Base-by-base conservation (phyloP, 306 rosid species). In the Gastrolobium villosum region DNA sequence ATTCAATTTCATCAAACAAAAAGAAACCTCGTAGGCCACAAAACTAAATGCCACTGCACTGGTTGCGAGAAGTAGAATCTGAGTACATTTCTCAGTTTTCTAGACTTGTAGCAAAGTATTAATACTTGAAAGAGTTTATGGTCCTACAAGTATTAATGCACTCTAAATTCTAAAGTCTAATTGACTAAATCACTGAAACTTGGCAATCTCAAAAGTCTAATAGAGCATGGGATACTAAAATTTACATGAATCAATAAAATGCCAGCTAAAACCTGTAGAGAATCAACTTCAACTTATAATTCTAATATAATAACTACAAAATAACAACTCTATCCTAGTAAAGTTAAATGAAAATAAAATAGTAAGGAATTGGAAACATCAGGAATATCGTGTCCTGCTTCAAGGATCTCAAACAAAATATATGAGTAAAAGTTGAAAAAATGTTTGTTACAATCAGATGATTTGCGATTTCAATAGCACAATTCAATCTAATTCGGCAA, bases 371-470 rank as follows among this genome's bases (percentile, higher is more conserved):
- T n/a, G 70, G 5, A 8, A 70, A 61, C 31, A 76, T 13, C 56
- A 73, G 1, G 79, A 55, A 67, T 10, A 78, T 10, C 31, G 30
- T 15, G 57, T 34, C 49, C 56, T 4, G 2, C 46, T 41, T 39
- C 73, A 79, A 67, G 64, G 32, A 55, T 74, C 60, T 62, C 63
- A 59, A 30, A 13, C 65, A 62, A 62, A 67, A 74, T 55, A 61
- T 3, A 15, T 50, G 53, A 75, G n/a, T 15, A 64, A 20, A 20
- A 20, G 0, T 20, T 20, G 26, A 20, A 20, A 20, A 20, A 20
- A 20, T 20, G 26, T 0, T 20, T 20, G 26, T 20, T 20, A 20
- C 26, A 20, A 20, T 20, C 26, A 20, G 26, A 20, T 20, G 26
- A 20, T 20, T 20, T 1, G 26, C 26, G 26, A 20, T 20, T 20